Percentiles rank a stretch among this genome's conserved stretches.
Evolutionary conservation across 257 asterid species (phyloP).

Genomic region (Fraxinus cuspidata): DNA sequence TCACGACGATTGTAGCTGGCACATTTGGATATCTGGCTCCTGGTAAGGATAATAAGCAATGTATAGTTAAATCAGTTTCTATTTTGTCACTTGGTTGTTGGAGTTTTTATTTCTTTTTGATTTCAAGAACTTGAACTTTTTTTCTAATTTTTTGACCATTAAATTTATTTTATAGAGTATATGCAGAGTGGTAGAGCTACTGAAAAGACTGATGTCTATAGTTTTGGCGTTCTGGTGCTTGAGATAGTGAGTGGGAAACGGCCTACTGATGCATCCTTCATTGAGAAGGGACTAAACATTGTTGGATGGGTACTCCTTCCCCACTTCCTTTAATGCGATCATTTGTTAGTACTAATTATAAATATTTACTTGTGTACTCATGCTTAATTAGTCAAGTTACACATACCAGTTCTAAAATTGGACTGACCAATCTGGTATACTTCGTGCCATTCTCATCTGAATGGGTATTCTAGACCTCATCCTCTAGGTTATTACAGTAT

Average conservation of each 20-base stretch:
- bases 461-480: background rate
- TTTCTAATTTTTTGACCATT: constrained; percentile 11
- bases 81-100: background rate
- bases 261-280: constrained; percentile 81
- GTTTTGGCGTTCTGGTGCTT: constrained; percentile 82
- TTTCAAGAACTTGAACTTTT: constrained; percentile 7
- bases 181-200: constrained; percentile 97
- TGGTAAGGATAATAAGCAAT: constrained; percentile 42
- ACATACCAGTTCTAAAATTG: background rate
- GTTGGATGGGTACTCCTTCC: constrained; percentile 71
- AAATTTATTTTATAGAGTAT: constrained; percentile 51
- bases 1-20: constrained; percentile 95
- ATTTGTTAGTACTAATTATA: background rate
- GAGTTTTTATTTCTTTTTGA: constrained; percentile 4
- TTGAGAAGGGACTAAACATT: constrained; percentile 82
- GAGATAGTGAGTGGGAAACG: constrained; percentile 74
- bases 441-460: background rate
- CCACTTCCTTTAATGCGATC: background rate
- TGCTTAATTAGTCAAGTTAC: background rate
- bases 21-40: constrained; percentile 97
- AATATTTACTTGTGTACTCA: background rate
- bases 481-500: background rate
- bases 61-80: background rate
- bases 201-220: constrained; percentile 79
- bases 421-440: background rate